phyloP scores from a whole-genome alignment of 805 yeast species.

The Monosporozyma solicola region DNA sequence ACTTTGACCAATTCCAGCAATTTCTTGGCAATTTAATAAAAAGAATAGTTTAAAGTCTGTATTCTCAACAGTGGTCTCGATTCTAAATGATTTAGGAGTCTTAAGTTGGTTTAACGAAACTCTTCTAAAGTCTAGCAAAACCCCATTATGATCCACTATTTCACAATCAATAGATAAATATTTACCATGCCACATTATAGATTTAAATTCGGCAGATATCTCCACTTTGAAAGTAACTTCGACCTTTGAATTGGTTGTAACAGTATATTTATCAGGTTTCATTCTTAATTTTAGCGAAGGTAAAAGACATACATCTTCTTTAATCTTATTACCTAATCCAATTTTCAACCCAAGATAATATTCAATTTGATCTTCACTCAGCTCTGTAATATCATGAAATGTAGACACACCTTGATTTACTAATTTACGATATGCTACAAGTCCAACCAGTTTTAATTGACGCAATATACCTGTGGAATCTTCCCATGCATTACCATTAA shows the following conservation, averaged over 20 bases:
- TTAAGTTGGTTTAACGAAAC: conserved; percentile 22
- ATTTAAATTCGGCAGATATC: conserved; percentile 14
- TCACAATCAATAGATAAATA: conserved; percentile 28
- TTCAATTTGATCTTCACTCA: conserved; percentile 33
- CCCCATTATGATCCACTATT: conserved; percentile 27
- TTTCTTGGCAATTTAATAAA: conserved; percentile 32
- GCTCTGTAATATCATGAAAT: conserved; percentile 25
- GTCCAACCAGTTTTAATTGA: conserved; percentile 41
- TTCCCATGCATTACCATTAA: conserved; percentile 45
- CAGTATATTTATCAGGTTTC: conserved; percentile 10
- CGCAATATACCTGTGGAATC: conserved; percentile 35
- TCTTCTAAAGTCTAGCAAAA: conserved; percentile 38
- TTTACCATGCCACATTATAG: conserved; percentile 29
- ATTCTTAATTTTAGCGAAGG: conserved; percentile 31
- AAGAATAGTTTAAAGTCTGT: conserved; percentile 22
- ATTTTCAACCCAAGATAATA: conserved; percentile 33
- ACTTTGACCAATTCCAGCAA: conserved; percentile 26
- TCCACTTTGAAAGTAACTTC: conserved; percentile 16
- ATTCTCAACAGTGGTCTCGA: conserved; percentile 18
- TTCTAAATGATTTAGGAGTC: conserved; percentile 21
- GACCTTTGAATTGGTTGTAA: conserved; percentile 1
- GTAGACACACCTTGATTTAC: conserved; percentile 28
- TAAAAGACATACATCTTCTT: conserved; percentile 26
- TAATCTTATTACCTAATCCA: conserved; percentile 34
- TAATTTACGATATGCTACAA: conserved; percentile 33